Percentiles rank a stretch among this genome's conserved stretches.
Conservation (phyloP, 495 filamentous ascomycete species). For the Podospora tetraspora region DNA sequence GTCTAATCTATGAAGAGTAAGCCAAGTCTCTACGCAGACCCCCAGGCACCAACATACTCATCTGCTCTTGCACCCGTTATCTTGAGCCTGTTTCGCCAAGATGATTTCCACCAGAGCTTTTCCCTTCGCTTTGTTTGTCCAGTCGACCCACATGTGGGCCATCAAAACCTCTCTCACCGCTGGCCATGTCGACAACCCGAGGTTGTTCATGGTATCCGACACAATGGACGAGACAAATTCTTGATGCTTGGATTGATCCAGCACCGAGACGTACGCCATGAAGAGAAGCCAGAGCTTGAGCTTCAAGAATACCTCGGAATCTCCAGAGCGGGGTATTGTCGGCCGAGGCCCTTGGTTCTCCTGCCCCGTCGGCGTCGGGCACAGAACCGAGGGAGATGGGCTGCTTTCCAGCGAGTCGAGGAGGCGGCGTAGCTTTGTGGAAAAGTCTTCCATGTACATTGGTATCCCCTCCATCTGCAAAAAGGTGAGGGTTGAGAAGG, state of each 20-base stretch:
- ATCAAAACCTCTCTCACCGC: constrained; percentile 9
- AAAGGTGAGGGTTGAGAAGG: constrained; percentile 16
- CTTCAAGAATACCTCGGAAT: not conserved
- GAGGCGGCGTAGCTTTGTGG: constrained; percentile 2
- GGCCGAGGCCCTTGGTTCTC: not conserved
- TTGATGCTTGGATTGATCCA: constrained; percentile 1
- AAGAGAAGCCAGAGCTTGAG: constrained; percentile 19
- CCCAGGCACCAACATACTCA: not conserved
- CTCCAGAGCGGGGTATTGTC: not conserved
- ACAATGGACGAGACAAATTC: not conserved
- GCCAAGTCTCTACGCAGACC: not conserved
- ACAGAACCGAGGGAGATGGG: not conserved
- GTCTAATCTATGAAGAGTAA: not conserved
- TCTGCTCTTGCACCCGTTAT: not conserved
- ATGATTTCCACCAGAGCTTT: not conserved
- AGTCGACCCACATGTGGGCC: constrained; percentile 20
- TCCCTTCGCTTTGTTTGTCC: constrained; percentile 6
- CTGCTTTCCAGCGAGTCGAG: not conserved
- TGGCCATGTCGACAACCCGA: constrained; percentile 2
- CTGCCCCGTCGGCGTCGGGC: not conserved
- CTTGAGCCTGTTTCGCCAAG: not conserved
- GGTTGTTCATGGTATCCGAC: not conserved
- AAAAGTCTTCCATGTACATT: constrained; percentile 8
- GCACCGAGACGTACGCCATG: constrained; percentile 12
- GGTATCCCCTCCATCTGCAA: constrained; percentile 13